Conservation (phyloP, 345 rosid genomes). For the Aquilaria yunnanensis region DNA sequence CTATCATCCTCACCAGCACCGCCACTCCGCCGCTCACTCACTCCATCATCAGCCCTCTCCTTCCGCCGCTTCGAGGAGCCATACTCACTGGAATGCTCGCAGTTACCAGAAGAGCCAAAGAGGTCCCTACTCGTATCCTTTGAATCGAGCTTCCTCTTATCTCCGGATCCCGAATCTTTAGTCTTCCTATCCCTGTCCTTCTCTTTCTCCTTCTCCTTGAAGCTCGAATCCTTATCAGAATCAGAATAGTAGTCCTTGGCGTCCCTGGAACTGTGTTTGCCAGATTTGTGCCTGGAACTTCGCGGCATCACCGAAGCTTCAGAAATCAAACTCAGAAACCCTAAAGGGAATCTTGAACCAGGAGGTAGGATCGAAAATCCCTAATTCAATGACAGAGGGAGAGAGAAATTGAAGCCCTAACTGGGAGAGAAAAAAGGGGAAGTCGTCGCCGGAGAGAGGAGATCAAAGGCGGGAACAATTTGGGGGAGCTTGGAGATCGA, state of each 20-base stretch:
- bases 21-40: constrained; percentile 74
- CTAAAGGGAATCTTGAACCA: constrained; percentile 16
- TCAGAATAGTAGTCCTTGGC: constrained; percentile 70
- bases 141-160: constrained; percentile 60
- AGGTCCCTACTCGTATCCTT: constrained; percentile 43
- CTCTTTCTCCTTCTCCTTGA: constrained; percentile 72
- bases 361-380: constrained; percentile 3
- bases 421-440: not conserved
- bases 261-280: constrained; percentile 76
- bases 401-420: constrained; percentile 6
- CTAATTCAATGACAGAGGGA: constrained; percentile 1
- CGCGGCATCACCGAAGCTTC: constrained; percentile 51
- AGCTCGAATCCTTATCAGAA: constrained; percentile 67
- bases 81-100: constrained; percentile 56
- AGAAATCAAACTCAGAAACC: constrained; percentile 3
- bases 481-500: constrained; percentile 4
- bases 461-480: constrained; percentile 8
- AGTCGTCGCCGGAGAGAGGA: not conserved
- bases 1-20: constrained; percentile 61
- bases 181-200: constrained; percentile 47
- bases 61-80: constrained; percentile 63
- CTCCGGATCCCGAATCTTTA: constrained; percentile 54
- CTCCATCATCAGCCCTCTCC: constrained; percentile 50
- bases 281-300: constrained; percentile 94
- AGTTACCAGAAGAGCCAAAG: constrained; percentile 45